Conservation (phyloP, 768 basidiomycete genomes). For the Leccinum ochraceum region DNA sequence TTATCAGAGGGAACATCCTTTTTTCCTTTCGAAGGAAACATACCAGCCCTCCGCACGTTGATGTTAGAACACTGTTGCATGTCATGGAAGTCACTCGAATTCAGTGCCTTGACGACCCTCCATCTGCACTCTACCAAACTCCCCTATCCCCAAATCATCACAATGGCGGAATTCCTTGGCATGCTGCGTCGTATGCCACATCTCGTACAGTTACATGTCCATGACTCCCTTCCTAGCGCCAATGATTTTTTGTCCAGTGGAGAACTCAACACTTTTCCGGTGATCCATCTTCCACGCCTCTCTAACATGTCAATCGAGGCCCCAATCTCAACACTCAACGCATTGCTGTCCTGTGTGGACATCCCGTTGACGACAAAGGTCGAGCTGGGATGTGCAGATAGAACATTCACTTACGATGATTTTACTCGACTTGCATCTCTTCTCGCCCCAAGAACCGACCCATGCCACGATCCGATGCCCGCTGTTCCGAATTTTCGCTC, state of each 20-base stretch:
- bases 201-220: slow-evolving; percentile 35
- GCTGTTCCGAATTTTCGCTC: not conserved
- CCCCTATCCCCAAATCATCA: slow-evolving; percentile 26
- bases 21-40: not conserved
- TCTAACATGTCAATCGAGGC: slow-evolving; percentile 2
- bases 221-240: slow-evolving; percentile 31
- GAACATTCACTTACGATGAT: not conserved
- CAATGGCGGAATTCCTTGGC: slow-evolving; percentile 29
- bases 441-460: not conserved
- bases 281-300: not conserved
- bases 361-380: not conserved
- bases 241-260: too few species aligned
- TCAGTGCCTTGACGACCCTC: slow-evolving; percentile 36
- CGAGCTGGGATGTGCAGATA: too few species aligned
- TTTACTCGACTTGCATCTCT: not conserved
- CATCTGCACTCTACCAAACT: slow-evolving; percentile 29
- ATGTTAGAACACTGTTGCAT: not conserved
- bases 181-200: slow-evolving; percentile 35
- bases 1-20: not conserved
- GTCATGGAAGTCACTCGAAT: not conserved
- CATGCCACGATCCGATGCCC: not conserved
- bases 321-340: not conserved
- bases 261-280: not conserved
- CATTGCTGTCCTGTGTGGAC: slow-evolving; percentile 6
- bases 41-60: not conserved